Evolutionary conservation across 176 grass and related monocot genomes (phyloP), one percentile per base, ranked within the genome.

Genomic region (Thalia dealbata): DNA sequence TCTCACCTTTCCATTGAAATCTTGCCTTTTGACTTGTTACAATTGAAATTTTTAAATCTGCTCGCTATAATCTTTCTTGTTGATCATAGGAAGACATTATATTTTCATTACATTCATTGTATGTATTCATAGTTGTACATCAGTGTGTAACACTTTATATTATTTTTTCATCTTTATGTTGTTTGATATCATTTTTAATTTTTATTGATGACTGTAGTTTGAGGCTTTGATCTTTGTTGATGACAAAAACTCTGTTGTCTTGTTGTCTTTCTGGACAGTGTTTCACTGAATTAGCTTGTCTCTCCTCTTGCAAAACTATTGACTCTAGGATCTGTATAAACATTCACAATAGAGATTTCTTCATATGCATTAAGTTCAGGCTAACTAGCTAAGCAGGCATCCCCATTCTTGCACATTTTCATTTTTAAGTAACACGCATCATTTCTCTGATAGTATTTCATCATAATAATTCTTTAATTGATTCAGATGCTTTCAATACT

Each of bases 401-500:
- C 3, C 32, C 32, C 32, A 38, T 38, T 38, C 32, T 38, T 38
- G 32, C 69, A 21, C 12, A 30, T 7, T 29, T 71, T 52, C 63
- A 58, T 61, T 19, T 16, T 60, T 43, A n/a, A 61, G 3, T 46
- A 29, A 24, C 18, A 48, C 76, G 71, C 27, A 62, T 62, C 50
- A 10, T 23, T 13, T 81, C 61, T 41, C 13, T 41, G 27, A 73
- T 18, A 78, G 24, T 26, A 54, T 82, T 6, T 54, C 3, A 12
- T 77, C 16, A 65, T 54, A 75, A 62, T 52, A 67, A 21, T 65
- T 30, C 54, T 44, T 73, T 78, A 23, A 67, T 73, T 71, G 64
- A 28, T 72, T 72, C 81, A 99, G 95, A 93, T 85, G 95, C 90
- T 55, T 99, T 99, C 44, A 83, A 99, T 74, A 93, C 90, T 22